Evolutionary conservation across 768 basidiomycete genomes (phyloP), one percentile per base, ranked within the genome.

Genomic region (Hypsizygus marmoreus): DNA sequence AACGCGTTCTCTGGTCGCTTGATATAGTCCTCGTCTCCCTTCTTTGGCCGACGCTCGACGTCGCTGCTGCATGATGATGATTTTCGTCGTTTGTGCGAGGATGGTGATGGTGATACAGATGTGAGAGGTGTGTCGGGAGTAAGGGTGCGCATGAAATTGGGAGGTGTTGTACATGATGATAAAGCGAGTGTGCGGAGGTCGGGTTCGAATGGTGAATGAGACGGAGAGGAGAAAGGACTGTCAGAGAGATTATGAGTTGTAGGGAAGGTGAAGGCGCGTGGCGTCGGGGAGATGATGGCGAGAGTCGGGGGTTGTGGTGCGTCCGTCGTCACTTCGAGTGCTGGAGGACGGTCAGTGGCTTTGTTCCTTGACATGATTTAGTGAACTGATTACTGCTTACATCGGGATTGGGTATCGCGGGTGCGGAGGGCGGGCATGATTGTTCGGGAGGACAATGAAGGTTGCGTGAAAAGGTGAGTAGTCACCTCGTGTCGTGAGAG

Each of bases 1-100:
- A 90, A 90, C 6, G 88, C 88, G 58, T 90, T 89, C 68, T 88
- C 85, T 2, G 87, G 88, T 32, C 88, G 81, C 66, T 88, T 88
- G 71, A 90, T 81, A 60, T 90, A 90, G 64, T 87, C 86, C 38
- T 86, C 85, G 65, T 89, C 87, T 55, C 88, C 87, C 71, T 84
- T 82, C 67, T 72, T 80, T 50, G 83, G 77, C 47, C 77, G 66
- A 53, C 79, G 79, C 49, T 83, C 81, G 58, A 68, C 57, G 63
- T 73, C 72, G 59, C 63, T 73, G 58, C 68, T 67, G 40, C 69
- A 74, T 34, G 73, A 73, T 43, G 60, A 69, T 23, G 74, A 75
- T 61, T 79, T 81, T 62, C 79, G 73, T 40, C 79, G 79, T 58
- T 77, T 76, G 56, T 73, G 73, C 40, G 65, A 62, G 9, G 67